These are phyloP conservation scores for Fusarium tricinctum DNA, from an alignment of 2,329 filamentous ascomycete genomes.

Conservation along the genomic window DNA sequence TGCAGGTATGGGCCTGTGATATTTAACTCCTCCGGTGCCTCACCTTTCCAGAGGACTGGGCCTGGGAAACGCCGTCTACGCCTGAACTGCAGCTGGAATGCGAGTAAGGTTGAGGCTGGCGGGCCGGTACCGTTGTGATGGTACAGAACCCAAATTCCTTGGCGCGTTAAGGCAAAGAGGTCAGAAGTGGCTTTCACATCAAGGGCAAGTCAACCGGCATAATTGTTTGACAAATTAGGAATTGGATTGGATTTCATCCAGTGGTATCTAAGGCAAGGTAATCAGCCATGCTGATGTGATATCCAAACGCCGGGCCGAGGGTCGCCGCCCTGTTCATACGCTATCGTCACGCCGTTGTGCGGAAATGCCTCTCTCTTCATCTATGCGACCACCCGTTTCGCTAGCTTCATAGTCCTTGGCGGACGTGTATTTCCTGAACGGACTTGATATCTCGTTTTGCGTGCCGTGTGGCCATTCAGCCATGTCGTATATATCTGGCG, in stretches of 20 bases:
- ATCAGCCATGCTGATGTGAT: conserved; percentile 5
- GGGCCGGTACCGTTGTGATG: conserved; percentile 17
- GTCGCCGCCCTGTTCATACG: conserved; percentile 35
- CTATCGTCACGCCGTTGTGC: conserved; percentile 29
- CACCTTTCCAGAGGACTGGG: background rate
- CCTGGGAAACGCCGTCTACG: background rate
- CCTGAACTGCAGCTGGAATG: conserved; percentile 2
- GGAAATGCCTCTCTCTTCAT: conserved; percentile 32
- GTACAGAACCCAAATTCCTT: background rate
- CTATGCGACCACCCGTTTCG: conserved; percentile 28
- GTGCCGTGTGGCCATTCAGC: conserved; percentile 32
- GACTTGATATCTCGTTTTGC: conserved; percentile 35
- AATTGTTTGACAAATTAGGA: background rate
- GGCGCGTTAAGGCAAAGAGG: background rate
- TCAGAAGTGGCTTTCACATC: background rate
- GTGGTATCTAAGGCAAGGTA: conserved; percentile 36
- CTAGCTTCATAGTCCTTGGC: conserved; percentile 29
- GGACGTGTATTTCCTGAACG: conserved; percentile 37
- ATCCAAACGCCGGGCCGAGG: conserved; percentile 26
- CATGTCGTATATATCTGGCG: conserved; percentile 30
- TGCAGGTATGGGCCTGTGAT: background rate
- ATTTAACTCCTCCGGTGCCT: conserved; percentile 13
- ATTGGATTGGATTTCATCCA: conserved; percentile 13
- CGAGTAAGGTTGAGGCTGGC: conserved; percentile 2
- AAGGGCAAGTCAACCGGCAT: background rate